Conservation (phyloP, 164 flowering plant genomes). For the Buxus sempervirens region DNA sequence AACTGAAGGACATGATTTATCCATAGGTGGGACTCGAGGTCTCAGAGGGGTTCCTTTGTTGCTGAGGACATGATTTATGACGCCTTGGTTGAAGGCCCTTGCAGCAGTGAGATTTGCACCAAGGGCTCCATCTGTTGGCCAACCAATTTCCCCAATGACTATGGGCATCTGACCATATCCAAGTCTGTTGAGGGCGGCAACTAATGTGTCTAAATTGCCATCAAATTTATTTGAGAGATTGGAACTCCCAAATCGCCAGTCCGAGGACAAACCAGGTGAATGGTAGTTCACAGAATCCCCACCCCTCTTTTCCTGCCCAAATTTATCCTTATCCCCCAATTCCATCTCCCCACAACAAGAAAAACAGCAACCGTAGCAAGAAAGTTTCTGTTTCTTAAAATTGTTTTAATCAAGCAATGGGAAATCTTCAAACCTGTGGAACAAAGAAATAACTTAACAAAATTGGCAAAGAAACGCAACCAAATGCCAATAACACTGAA, state of each 20-base stretch:
- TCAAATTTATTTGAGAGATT: slow-evolving; percentile 51
- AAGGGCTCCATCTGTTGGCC: slow-evolving; percentile 89
- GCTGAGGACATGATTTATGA: slow-evolving; percentile 52
- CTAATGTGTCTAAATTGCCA: slow-evolving; percentile 83
- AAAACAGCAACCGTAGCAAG: slow-evolving; percentile 14
- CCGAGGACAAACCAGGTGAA: slow-evolving; percentile 37
- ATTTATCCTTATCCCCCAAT: slow-evolving; percentile 37
- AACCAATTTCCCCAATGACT: slow-evolving; percentile 85
- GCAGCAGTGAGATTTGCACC: slow-evolving; percentile 82
- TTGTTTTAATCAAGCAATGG: slow-evolving; percentile 4
- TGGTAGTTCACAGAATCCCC: slow-evolving; percentile 36
- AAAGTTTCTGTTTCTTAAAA: neutral
- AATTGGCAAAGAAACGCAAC: slow-evolving; percentile 12
- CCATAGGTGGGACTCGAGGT: slow-evolving; percentile 71
- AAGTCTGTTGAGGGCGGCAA: slow-evolving; percentile 69
- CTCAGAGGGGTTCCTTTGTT: slow-evolving; percentile 87
- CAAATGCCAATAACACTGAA: neutral
- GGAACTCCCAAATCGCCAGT: slow-evolving; percentile 45
- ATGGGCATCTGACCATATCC: slow-evolving; percentile 85
- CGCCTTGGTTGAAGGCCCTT: slow-evolving; percentile 80
- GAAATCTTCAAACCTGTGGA: neutral
- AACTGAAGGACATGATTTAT: slow-evolving; percentile 72
- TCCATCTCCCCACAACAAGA: slow-evolving; percentile 35
- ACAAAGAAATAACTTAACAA: neutral
- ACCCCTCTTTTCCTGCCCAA: slow-evolving; percentile 40